Base-by-base conservation (phyloP, 768 basidiomycete genomes). In the Agaricus sinodeliciosus region DNA sequence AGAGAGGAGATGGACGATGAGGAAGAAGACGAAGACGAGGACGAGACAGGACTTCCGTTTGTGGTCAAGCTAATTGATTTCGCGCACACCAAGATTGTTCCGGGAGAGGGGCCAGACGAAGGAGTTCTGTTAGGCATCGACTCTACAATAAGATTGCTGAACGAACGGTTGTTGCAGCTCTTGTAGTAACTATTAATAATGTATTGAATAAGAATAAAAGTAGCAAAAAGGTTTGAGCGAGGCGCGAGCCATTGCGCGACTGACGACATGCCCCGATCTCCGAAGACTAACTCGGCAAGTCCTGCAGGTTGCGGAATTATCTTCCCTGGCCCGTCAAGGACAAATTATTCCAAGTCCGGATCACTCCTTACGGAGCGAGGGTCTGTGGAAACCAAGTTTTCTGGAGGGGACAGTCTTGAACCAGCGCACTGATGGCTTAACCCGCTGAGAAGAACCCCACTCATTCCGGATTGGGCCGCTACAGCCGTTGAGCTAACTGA, bases 371-470 rank as follows among this genome's bases (percentile, higher is more conserved):
- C 82, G 76, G 66, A 56, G 69, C 74, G 80, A 77, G 72, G 73
- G 69, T 77, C 77, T 78, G 80, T 78, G 83, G 80, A 76, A 70
- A 85, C 87, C 87, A 89, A 90, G 85, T 89, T 90, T 88, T 90
- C 88, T 81, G 85, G 87, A 89, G 88, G 86, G 85, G 85, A 82
- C 82, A 78, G 86, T 77, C 85, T 90, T 85, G 88, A 90, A 89
- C 85, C 83, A 87, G 88, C 87, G 88, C 88, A 81, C 88, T 78
- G 67, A 72, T 75, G 79, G 71, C 68, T 60, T 67, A 41, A 58
- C 67, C 79, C 85, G 81, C 79, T 86, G 71, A 70, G 56, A 68
- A 68, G 69, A 77, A 79, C 76, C 79, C 76, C 71, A 71, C 82
- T 73, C 86, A 90, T 89, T 83, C 88, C 88, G 81, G 74, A 75